A percentile compares a stretch with the other conserved stretches of the same genome.
These are phyloP conservation scores for Sugiyamaella sp. DNA, from an alignment of 1,139 yeast species.

Conservation along the genomic window DNA sequence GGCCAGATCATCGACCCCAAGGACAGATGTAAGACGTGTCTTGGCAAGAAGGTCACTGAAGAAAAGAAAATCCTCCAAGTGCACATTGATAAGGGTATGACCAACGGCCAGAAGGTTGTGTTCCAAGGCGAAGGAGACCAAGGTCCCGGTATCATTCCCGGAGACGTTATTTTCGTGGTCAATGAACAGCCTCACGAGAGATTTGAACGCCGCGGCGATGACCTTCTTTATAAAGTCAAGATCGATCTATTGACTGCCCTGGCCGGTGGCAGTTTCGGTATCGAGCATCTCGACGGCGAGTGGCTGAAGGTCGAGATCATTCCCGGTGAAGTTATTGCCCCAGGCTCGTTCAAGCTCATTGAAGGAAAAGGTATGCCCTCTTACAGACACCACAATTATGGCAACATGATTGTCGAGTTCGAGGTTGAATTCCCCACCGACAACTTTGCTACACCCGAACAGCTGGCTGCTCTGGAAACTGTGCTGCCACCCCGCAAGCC, in stretches of 20 bases:
- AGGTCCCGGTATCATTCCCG: conserved; percentile 92
- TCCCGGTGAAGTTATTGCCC: conserved; percentile 93
- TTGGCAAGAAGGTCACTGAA: conserved; percentile 82
- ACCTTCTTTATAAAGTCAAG: conserved; percentile 82
- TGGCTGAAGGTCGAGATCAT: conserved; percentile 78
- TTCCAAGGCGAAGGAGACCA: conserved; percentile 98
- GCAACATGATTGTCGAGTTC: conserved; percentile 56
- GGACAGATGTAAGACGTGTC: conserved; percentile 86
- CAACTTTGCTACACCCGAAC: conserved; percentile 45
- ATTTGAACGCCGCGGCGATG: conserved; percentile 89
- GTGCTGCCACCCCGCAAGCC: conserved; percentile 48
- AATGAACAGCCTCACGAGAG: conserved; percentile 83
- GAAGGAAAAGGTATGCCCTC: conserved; percentile 97
- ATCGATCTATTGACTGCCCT: conserved; percentile 90
- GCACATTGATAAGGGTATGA: conserved; percentile 97
- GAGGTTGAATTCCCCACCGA: conserved; percentile 54
- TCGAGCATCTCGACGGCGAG: conserved; percentile 80
- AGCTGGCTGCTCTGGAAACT: conserved; percentile 44
- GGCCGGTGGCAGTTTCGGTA: conserved; percentile 90
- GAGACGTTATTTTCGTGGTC: conserved; percentile 91
- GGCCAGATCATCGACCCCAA: conserved; percentile 88
- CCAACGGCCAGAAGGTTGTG: conserved; percentile 86
- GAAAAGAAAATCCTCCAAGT: conserved; percentile 96
- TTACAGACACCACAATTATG: conserved; percentile 50
- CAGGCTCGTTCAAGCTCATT: conserved; percentile 78